phyloP scores from a whole-genome alignment of 352 stramenopile species.

The Globisporangium splendens region DNA sequence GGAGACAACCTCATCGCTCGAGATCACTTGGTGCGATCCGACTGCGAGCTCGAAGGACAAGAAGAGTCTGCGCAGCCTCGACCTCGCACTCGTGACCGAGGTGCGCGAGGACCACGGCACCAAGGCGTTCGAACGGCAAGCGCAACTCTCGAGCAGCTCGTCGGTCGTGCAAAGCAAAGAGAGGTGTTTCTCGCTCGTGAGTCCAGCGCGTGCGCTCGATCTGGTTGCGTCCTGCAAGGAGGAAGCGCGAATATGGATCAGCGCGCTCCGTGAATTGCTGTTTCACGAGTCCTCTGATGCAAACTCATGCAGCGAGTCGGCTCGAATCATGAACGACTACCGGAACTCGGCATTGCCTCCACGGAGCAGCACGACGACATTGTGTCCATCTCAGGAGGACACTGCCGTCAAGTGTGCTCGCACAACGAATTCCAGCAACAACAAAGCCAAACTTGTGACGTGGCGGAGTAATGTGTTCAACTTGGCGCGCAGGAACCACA shows the following conservation, averaged over 20 bases:
- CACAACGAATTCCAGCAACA: background rate
- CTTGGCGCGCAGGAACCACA: slow-evolving; percentile 33
- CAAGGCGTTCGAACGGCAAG: slow-evolving; percentile 53
- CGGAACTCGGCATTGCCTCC: slow-evolving; percentile 37
- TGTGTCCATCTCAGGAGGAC: background rate
- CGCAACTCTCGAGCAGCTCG: slow-evolving; percentile 29
- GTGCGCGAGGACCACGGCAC: slow-evolving; percentile 54
- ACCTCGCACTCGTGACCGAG: slow-evolving; percentile 49
- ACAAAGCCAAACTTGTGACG: slow-evolving; percentile 36
- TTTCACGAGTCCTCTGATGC: slow-evolving; percentile 13
- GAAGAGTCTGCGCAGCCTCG: slow-evolving; percentile 29
- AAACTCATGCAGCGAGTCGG: slow-evolving; percentile 14
- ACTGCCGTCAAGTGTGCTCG: slow-evolving; percentile 8
- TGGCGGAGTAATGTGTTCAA: slow-evolving; percentile 71
- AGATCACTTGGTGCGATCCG: slow-evolving; percentile 73
- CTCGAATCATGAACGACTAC: slow-evolving; percentile 45
- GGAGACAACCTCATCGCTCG: slow-evolving; percentile 14
- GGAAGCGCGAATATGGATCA: slow-evolving; percentile 62
- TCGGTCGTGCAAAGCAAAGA: slow-evolving; percentile 34
- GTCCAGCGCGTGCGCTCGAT: slow-evolving; percentile 57
- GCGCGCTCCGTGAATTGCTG: slow-evolving; percentile 37
- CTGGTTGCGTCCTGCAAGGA: slow-evolving; percentile 78
- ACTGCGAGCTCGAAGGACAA: slow-evolving; percentile 35
- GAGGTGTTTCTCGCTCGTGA: slow-evolving; percentile 76
- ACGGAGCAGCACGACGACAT: slow-evolving; percentile 11